Evolutionary conservation across 2,329 filamentous ascomycete genomes (phyloP).

Genomic region (Trematosphaeria pertusa): DNA sequence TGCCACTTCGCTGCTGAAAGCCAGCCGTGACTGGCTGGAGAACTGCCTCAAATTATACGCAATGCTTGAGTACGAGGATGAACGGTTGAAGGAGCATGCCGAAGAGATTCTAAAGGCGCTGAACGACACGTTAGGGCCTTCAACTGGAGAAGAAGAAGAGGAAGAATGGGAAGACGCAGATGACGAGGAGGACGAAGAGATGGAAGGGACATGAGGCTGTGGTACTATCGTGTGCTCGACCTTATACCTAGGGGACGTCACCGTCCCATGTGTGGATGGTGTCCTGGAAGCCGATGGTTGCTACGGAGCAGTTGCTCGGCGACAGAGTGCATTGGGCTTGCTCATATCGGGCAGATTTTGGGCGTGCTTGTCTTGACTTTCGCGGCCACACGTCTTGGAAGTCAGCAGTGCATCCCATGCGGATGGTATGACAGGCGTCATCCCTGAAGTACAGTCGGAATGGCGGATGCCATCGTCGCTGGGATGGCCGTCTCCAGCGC

Average conservation of each 20-base stretch:
- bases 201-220: constrained; percentile 47
- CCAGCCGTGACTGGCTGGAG: constrained; percentile 82
- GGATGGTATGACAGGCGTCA: no score
- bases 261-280: no score
- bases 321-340: no score
- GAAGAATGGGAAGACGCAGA: constrained; percentile 49
- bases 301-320: no score
- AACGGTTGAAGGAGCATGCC: constrained; percentile 76
- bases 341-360: no score
- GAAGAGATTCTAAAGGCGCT: constrained; percentile 68
- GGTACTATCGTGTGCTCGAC: neutral
- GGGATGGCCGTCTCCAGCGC: neutral
- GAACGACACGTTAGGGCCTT: constrained; percentile 53
- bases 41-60: constrained; percentile 82
- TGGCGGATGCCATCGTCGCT: neutral
- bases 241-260: neutral
- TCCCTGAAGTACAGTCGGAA: no score
- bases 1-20: constrained; percentile 67
- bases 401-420: no score
- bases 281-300: no score
- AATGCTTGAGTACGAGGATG: constrained; percentile 83
- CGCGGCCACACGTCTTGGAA: no score
- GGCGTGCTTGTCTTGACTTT: no score
- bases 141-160: constrained; percentile 51
- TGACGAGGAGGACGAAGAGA: constrained; percentile 42